phyloP scores from a whole-genome alignment of 2,329 filamentous ascomycete species.

The Alternaria consortialis region DNA sequence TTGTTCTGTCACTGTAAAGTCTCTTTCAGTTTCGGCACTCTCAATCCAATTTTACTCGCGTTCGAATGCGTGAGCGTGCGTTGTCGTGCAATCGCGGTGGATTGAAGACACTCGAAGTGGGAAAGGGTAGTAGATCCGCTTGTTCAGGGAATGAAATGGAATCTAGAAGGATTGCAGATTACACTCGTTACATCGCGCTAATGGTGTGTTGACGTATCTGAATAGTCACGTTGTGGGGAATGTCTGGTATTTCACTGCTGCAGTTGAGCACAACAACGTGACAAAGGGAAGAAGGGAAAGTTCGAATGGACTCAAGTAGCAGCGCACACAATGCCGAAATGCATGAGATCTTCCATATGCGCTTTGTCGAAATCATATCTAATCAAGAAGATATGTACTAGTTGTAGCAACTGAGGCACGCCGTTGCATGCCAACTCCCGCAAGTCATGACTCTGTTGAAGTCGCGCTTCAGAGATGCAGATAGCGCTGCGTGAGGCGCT shows the following conservation, averaged over 20 bases:
- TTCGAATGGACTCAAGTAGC: neutral
- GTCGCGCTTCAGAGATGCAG: no score
- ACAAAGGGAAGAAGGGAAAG: neutral
- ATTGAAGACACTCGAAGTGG: neutral
- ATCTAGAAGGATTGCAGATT: neutral
- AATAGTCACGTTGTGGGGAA: neutral
- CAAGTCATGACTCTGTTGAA: neutral
- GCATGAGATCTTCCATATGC: neutral
- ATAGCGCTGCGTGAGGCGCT: neutral
- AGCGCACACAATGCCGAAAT: neutral
- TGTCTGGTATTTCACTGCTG: neutral
- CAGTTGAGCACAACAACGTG: neutral
- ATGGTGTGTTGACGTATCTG: neutral
- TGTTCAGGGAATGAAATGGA: neutral
- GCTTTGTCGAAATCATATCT: neutral
- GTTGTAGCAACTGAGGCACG: neutral
- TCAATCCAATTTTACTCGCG: neutral
- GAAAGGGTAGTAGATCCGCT: neutral
- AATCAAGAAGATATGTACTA: neutral
- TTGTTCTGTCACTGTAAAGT: neutral
- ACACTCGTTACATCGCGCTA: neutral
- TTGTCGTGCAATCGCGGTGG: neutral
- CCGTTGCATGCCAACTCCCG: neutral
- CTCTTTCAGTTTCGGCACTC: neutral
- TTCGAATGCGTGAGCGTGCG: neutral